phyloP scores from a whole-genome alignment of 805 yeast species.

The Ogataea allantospora region DNA sequence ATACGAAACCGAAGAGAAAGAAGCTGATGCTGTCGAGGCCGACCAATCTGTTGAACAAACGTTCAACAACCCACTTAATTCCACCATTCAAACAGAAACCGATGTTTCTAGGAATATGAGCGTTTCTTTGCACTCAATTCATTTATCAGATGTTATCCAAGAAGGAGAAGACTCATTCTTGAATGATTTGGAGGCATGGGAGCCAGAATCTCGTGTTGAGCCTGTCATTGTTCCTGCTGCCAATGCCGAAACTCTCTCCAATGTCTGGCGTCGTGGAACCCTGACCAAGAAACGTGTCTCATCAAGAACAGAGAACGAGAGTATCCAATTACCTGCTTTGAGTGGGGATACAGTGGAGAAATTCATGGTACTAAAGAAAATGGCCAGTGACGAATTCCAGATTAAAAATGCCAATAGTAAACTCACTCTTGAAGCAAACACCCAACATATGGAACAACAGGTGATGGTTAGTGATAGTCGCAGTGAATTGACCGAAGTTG shows the following conservation, averaged over 20 bases:
- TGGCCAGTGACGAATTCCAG: conserved; percentile 32
- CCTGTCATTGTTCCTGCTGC: conserved; percentile 6
- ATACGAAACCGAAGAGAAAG: conserved; percentile 2
- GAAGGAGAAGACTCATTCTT: conserved; percentile 39
- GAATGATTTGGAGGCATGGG: conserved; percentile 41
- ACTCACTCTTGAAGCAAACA: conserved; percentile 17
- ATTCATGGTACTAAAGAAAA: conserved; percentile 30
- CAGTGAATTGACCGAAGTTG: conserved; percentile 17
- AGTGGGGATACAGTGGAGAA: conserved; percentile 30
- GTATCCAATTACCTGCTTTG: conserved; percentile 19
- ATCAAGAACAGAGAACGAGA: conserved; percentile 14
- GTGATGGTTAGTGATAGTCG: conserved; percentile 21
- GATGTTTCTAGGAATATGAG: conserved; percentile 3
- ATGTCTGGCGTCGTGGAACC: conserved; percentile 33
- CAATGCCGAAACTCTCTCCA: conserved; percentile 22
- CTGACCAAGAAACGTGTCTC: conserved; percentile 18
- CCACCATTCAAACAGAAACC: conserved; percentile 16
- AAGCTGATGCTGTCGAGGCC: not conserved
- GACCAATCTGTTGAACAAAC: conserved; percentile 9
- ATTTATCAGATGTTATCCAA: conserved; percentile 34
- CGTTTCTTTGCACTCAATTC: conserved; percentile 14
- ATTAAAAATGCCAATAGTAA: conserved; percentile 28
- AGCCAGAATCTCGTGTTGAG: conserved; percentile 16
- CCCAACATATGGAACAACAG: conserved; percentile 23
- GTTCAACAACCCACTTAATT: conserved; percentile 24